These are phyloP conservation scores for Agrocybe praecox DNA, from an alignment of 768 basidiomycete genomes.

Conservation along the genomic window DNA sequence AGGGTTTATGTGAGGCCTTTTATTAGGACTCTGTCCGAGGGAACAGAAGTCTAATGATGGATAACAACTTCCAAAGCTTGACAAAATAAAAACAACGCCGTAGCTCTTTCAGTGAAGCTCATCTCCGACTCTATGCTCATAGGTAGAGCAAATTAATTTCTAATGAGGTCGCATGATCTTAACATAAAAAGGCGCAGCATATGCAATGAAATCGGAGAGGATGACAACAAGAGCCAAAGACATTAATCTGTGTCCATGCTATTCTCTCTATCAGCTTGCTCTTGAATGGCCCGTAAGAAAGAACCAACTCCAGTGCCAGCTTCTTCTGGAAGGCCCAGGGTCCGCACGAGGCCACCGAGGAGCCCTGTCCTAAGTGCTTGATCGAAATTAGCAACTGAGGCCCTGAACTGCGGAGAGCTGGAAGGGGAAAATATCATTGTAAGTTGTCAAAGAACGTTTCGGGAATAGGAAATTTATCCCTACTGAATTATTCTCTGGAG, in stretches of 20 bases:
- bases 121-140: background rate
- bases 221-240: background rate
- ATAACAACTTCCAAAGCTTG: too few species aligned
- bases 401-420: conserved; percentile 80
- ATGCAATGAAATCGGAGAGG: too few species aligned
- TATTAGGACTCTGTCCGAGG: too few species aligned
- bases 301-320: conserved; percentile 79
- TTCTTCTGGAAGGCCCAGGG: conserved; percentile 82
- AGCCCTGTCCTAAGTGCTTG: conserved; percentile 83
- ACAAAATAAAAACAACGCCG: too few species aligned
- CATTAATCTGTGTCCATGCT: conserved; percentile 69
- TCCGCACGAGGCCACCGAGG: conserved; percentile 71
- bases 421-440: background rate
- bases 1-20: too few species aligned
- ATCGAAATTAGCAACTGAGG: conserved; percentile 79
- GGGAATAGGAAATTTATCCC: conserved; percentile 1
- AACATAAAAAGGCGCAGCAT: background rate
- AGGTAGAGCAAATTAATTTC: background rate
- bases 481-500: conserved; percentile 73
- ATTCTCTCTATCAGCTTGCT: conserved; percentile 69
- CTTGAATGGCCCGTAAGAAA: conserved; percentile 80
- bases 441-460: background rate
- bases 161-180: background rate
- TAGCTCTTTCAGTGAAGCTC: background rate
- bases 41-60: too few species aligned